phyloP scores from a whole-genome alignment of 2,329 filamentous ascomycete species.

The Falciphora oryzae region DNA sequence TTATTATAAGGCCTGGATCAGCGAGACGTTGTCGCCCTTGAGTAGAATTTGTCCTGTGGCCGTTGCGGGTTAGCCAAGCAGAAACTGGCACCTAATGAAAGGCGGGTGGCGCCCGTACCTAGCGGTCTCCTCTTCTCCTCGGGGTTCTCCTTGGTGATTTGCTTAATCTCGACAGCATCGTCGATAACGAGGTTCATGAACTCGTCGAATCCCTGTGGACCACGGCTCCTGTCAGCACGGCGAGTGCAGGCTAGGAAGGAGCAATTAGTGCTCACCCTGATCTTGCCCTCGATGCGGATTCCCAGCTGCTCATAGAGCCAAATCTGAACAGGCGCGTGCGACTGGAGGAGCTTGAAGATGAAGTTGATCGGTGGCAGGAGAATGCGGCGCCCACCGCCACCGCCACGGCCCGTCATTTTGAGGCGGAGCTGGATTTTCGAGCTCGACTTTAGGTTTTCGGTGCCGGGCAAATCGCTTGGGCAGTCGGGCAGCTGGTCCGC shows the following conservation, averaged over 20 bases:
- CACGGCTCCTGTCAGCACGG: background rate
- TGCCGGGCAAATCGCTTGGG: background rate
- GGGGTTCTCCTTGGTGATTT: constrained; percentile 70
- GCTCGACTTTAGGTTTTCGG: background rate
- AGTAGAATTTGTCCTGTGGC: constrained; percentile 70
- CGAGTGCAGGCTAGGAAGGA: background rate
- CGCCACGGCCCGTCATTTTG: constrained; percentile 54
- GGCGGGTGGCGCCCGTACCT: constrained; percentile 46
- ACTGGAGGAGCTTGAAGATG: constrained; percentile 86
- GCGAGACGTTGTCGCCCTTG: constrained; percentile 82
- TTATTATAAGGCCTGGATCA: constrained; percentile 55
- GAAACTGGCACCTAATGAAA: background rate
- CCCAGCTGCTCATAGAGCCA: constrained; percentile 97
- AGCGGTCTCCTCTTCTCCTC: constrained; percentile 72
- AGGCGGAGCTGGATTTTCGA: background rate
- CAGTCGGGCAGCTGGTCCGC: background rate
- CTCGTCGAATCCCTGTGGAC: constrained; percentile 82
- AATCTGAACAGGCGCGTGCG: constrained; percentile 78
- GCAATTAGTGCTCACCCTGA: constrained; percentile 57
- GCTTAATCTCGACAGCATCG: constrained; percentile 87
- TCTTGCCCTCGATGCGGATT: constrained; percentile 93
- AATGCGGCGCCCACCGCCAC: constrained; percentile 54
- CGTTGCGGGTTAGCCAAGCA: background rate
- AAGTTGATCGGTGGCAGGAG: constrained; percentile 66
- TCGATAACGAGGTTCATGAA: constrained; percentile 97